Evolutionary conservation across 768 basidiomycete species (phyloP), one percentile per base, ranked within the genome.

Genomic region (Tylopilus subfusipes): DNA sequence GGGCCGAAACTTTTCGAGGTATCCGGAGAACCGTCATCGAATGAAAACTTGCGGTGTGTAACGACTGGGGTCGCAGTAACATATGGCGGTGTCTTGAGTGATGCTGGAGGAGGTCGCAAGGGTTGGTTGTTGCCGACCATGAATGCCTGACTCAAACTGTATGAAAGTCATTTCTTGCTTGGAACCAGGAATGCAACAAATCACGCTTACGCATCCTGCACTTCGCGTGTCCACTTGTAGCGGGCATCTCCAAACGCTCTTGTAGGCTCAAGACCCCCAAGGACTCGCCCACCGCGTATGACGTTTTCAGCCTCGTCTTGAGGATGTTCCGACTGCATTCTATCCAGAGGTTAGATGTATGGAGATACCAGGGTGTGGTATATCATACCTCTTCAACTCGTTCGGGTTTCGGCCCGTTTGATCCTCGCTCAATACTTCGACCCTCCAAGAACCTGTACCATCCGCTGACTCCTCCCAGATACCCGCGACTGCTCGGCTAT

Each of bases 401-500:
- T 82, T 86, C 16, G 82, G 84, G 67, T 93, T 98, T 60, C 92
- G 83, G 36, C 93, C 97, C 8, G 95, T 98, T 75, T 98, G 95
- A 66, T 98, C 97, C 70, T 98, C 93, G 27, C 83, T 92, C 57
- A 99, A 77, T n/a, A 91, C 91, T 68, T 97, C 93, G 29, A 94
- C 88, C 43, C 85, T 82, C 97, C 97, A 99, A 49, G 76, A 78
- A 12, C 90, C 90, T 49, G 78, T 74, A 4, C 83, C 85, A 57
- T 85, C 81, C 3, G 68, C 71, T 5, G 78, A 78, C 48, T 82
- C 79, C 58, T 91, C 85, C 88, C 90, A 95, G 34, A 92, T 81
- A 19, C 97, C 97, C 21, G 96, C 95, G 7, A 99, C 93, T 13
- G 97, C 97, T 45, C 97, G 82, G 66, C 91, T 90, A 68, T 99